Evolutionary conservation across 2,329 filamentous ascomycete genomes (phyloP).

Genomic region (Zalaria obscura): DNA sequence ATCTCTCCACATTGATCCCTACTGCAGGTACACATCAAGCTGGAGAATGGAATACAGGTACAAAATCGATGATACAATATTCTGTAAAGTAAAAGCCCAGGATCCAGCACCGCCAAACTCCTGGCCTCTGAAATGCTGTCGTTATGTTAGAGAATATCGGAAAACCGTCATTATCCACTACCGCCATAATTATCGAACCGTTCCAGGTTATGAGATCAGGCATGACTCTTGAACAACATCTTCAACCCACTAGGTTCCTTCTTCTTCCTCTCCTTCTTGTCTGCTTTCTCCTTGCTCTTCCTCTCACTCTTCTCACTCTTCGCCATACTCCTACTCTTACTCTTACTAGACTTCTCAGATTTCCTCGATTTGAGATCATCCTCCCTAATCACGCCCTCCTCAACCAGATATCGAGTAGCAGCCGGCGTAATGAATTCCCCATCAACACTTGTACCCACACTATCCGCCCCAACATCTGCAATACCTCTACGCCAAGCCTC

Average conservation of each 20-base stretch:
- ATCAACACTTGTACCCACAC: slow-evolving; percentile 46
- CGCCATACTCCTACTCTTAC: slow-evolving; percentile 17
- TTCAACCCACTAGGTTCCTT: slow-evolving; percentile 28
- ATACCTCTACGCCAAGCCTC: slow-evolving; percentile 52
- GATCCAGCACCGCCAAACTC: not conserved
- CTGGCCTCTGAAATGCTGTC: not conserved
- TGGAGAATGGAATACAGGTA: too few species aligned
- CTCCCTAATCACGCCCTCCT: slow-evolving; percentile 31
- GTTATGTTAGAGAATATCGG: not conserved
- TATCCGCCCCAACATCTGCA: slow-evolving; percentile 39
- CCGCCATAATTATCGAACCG: too few species aligned
- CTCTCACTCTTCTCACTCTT: slow-evolving; percentile 7
- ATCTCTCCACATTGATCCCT: too few species aligned
- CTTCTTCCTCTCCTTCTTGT: slow-evolving; percentile 10
- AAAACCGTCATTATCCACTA: not conserved
- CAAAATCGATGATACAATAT: too few species aligned
- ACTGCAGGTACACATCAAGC: too few species aligned
- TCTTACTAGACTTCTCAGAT: slow-evolving; percentile 8
- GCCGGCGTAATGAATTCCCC: slow-evolving; percentile 51
- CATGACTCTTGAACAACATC: slow-evolving; percentile 23
- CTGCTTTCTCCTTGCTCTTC: slow-evolving; percentile 6
- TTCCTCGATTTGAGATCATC: slow-evolving; percentile 28
- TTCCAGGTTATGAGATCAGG: not conserved
- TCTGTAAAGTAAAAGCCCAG: too few species aligned
- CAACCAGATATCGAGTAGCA: slow-evolving; percentile 31